phyloP scores from a whole-genome alignment of 495 filamentous ascomycete species.

The Choiromyces venosus region DNA sequence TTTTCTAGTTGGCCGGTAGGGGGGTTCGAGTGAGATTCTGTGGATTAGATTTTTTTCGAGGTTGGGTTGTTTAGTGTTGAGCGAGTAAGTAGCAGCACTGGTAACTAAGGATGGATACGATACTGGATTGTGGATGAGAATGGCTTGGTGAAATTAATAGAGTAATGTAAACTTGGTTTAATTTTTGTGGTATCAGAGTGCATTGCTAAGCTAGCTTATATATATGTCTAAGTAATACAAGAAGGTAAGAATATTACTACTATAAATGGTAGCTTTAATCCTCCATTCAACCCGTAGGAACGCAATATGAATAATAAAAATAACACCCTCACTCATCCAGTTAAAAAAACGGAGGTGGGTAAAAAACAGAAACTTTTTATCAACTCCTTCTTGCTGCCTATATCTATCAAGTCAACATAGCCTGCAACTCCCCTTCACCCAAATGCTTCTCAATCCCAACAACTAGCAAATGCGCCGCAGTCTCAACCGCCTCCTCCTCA shows the following conservation, averaged over 20 bases:
- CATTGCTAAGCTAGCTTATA: background rate
- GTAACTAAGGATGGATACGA: background rate
- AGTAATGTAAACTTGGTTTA: background rate
- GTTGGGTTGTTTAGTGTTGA: background rate
- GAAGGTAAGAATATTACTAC: background rate
- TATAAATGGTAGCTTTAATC: background rate
- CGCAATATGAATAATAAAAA: background rate
- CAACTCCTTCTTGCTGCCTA: background rate
- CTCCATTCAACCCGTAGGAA: background rate
- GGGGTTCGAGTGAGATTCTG: background rate
- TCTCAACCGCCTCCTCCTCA: slow-evolving; percentile 85
- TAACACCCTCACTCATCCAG: background rate
- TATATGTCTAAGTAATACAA: background rate
- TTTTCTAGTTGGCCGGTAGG: too few relatives aligned
- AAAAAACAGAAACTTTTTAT: background rate
- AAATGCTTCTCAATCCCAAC: slow-evolving; percentile 77
- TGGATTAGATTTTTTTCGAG: background rate
- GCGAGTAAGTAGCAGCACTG: background rate
- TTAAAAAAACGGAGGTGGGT: too few relatives aligned
- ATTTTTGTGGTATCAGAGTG: background rate
- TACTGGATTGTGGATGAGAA: background rate
- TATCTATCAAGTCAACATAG: slow-evolving; percentile 68
- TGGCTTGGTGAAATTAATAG: background rate
- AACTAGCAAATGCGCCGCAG: slow-evolving; percentile 80
- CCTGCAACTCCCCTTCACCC: slow-evolving; percentile 72